Base-by-base conservation (phyloP, 1,139 yeast species). In the Blastobotrys aristatus region DNA sequence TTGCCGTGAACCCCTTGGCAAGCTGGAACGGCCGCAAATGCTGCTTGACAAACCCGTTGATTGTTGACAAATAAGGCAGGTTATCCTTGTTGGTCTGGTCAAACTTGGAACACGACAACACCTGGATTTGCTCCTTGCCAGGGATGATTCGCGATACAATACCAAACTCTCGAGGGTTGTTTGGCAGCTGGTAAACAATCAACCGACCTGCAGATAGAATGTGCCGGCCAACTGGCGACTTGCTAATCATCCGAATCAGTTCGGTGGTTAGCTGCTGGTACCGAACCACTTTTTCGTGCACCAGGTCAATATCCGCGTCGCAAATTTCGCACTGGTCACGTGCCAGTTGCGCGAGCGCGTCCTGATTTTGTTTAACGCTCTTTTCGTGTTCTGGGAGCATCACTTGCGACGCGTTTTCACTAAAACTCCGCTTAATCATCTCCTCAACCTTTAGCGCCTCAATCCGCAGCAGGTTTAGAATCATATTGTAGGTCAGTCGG, bases 401-500 rank as follows among this genome's bases (percentile, higher is more conserved):
- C 0, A 88, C 80, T 61, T 92, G 97, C 1, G 92, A 76, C 0
- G 90, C 76, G 61, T 92, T 90, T 64, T 92, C 99, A 68, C 95
- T 81, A 65, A 92, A 92, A 0, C 97, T 88, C 56, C 94, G 86
- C 62, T 90, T 90, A 56, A 92, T 90, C 96, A 92, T 92, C 63
- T 94, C 98, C 62, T 92, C 98, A 14, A 94, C 97, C 59, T 84
- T 78, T 51, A 92, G 71, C 0, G 98, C 97, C 63, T 92, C 98
- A 50, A 92, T 89, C 63, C 98, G 78, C 56, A 94, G 71, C 55
- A 92, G 71, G 60, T 92, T 92, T 64, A 92, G 74, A 57, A 92
- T 92, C 98, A 94, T 94, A 59, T 86, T 90, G 66, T 92, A 92
- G 0, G 98, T 92, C 62, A 92, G 73, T 63, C 98, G 76, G 71